Base-by-base conservation (phyloP, 1,284 basidiomycete genomes). In the Neonothopanus nambi region DNA sequence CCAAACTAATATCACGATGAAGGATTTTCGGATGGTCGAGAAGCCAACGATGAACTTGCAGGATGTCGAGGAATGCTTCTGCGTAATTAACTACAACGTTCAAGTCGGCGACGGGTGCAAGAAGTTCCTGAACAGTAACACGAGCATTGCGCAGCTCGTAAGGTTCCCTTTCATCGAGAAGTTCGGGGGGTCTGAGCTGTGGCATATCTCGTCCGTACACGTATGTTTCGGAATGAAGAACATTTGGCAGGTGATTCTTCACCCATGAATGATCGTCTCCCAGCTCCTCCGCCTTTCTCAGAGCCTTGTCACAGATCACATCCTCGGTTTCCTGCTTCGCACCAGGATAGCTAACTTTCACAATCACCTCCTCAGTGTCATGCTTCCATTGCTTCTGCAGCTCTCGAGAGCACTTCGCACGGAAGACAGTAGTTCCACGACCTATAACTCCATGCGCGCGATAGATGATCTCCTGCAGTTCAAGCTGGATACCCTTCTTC, bases 1-100 rank as follows among this genome's bases (percentile, higher is more conserved):
- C 18, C 9, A 35, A 9, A 30, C 49, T 56, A 9, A 56, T 5
- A 30, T 56, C 45, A 13, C 54, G 43, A 42, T 56, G 50, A 5
- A 56, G 38, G 12, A 56, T 41, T 21, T 35, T 24, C 7, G 30
- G 6, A 13, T 42, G 2, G 2, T 51, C 37, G 26, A 18, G 28
- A 15, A 51, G 48, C 54, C 42, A 56, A 6, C 37, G 40, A 23
- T 55, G 42, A 33, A 37, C 48, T 44, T 18, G 26, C 6, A 40
- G 13, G 20, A 52, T 37, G 21, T 52, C 51, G 43, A 28, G 46
- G 26, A 52, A 46, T 3, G 39, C 51, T 17, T 52, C 42, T 11
- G 43, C 51, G 28, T 20, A 21, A 5, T 37, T 33, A 13, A 15
- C 21, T 3, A 24, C 15, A 15, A 39, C 24, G 4, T 18, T 30